Percentiles rank a stretch among this genome's conserved stretches.
These are phyloP conservation scores for Colletotrichum zoysiae DNA, from an alignment of 2,329 filamentous ascomycete species.

Conservation along the genomic window DNA sequence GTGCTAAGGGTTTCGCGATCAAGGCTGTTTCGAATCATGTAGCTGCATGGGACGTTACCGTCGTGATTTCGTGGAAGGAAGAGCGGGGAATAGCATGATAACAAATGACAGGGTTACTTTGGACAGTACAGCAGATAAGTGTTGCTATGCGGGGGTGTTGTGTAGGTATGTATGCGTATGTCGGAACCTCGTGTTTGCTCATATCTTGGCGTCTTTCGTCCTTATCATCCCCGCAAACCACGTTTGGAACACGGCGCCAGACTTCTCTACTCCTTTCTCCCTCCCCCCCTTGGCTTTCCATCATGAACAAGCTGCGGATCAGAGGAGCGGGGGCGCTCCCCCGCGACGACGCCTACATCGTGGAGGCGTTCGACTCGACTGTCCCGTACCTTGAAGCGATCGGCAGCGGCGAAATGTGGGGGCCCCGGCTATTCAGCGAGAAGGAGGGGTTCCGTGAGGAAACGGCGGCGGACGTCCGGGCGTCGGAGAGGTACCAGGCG, in stretches of 20 bases:
- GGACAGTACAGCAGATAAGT: background rate
- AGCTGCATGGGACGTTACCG: background rate
- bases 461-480: conserved; percentile 42
- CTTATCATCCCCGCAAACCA: background rate
- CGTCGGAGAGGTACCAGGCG: conserved; percentile 46
- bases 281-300: rapidly evolving
- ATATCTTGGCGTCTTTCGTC: background rate
- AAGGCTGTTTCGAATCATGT: background rate
- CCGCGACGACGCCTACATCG: conserved; percentile 49
- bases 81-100: background rate
- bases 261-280: background rate
- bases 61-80: background rate
- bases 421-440: conserved; percentile 45
- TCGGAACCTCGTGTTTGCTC: background rate
- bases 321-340: conserved; percentile 44
- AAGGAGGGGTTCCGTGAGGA: conserved; percentile 44
- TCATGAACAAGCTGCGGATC: conserved; percentile 40
- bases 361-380: conserved; percentile 49
- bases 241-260: background rate
- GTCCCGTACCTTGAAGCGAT: conserved; percentile 47
- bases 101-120: background rate
- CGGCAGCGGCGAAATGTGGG: conserved; percentile 49
- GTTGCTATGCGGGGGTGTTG: background rate
- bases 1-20: background rate
- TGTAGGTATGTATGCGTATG: background rate